phyloP scores from a whole-genome alignment of 345 rosid genomes.

The Syzygium jambos region DNA sequence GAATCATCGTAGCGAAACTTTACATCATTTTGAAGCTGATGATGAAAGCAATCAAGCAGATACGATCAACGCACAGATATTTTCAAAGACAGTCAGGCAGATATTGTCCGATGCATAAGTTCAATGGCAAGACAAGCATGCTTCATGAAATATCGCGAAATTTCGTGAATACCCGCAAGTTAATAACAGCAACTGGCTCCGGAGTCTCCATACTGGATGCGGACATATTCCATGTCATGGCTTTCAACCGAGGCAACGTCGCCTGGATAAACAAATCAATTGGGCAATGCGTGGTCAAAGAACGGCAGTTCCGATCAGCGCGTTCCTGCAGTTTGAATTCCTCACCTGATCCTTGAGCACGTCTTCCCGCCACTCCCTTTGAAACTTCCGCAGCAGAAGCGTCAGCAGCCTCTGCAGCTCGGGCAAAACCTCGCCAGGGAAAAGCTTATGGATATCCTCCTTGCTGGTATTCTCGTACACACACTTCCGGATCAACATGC shows the following conservation, averaged over 20 bases:
- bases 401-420: slow-evolving; percentile 50
- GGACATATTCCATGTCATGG: slow-evolving; percentile 50
- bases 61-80: neutral
- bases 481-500: slow-evolving; percentile 46
- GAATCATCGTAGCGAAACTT: slow-evolving; percentile 24
- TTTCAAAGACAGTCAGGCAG: neutral
- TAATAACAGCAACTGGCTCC: slow-evolving; percentile 39
- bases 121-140: neutral
- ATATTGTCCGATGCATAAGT: neutral
- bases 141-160: neutral
- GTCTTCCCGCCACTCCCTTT: slow-evolving; percentile 50
- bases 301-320: neutral
- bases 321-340: neutral
- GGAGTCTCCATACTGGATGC: slow-evolving; percentile 14
- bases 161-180: slow-evolving; percentile 29
- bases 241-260: slow-evolving; percentile 37
- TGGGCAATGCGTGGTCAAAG: neutral
- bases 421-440: slow-evolving; percentile 51
- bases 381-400: slow-evolving; percentile 51
- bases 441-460: slow-evolving; percentile 45
- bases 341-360: slow-evolving; percentile 41
- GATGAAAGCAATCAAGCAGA: neutral
- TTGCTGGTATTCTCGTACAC: slow-evolving; percentile 37
- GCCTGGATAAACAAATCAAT: slow-evolving; percentile 17
- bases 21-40: slow-evolving; percentile 45